Conservation (phyloP, 768 basidiomycete genomes). For the Psilocybe cubensis region DNA sequence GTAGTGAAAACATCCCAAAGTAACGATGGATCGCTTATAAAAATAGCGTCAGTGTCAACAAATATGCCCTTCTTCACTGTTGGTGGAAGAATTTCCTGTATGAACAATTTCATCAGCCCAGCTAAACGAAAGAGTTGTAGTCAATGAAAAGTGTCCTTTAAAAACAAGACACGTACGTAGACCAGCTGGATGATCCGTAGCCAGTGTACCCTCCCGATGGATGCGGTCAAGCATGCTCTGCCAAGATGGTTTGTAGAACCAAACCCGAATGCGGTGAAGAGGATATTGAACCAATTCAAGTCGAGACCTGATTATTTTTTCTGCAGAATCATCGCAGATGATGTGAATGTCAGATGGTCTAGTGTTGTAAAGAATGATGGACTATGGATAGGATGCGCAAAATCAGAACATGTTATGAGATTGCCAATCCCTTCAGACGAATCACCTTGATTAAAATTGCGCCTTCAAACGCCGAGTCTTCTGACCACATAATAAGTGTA, state of each 20-base stretch:
- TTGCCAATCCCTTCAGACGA: slow-evolving; percentile 8
- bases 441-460: slow-evolving; percentile 45
- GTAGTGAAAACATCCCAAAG: slow-evolving; percentile 46
- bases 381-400: neutral
- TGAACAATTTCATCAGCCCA: slow-evolving; percentile 56
- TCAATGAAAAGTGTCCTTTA: neutral
- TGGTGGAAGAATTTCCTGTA: slow-evolving; percentile 51
- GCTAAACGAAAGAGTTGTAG: slow-evolving; percentile 27
- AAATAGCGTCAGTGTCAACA: slow-evolving; percentile 55
- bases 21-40: slow-evolving; percentile 48
- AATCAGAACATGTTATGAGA: neutral
- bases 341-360: slow-evolving; percentile 45
- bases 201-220: slow-evolving; percentile 47
- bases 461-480: slow-evolving; percentile 43
- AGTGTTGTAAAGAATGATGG: slow-evolving; percentile 41
- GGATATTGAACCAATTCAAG: slow-evolving; percentile 43
- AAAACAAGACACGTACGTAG: slow-evolving; percentile 37
- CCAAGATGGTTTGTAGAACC: slow-evolving; percentile 44
- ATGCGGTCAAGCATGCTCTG: slow-evolving; percentile 46
- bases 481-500: slow-evolving; percentile 47
- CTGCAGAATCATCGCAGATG: slow-evolving; percentile 47
- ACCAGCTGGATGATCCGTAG: slow-evolving; percentile 51
- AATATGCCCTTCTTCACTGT: slow-evolving; percentile 48
- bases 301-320: slow-evolving; percentile 39
- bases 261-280: slow-evolving; percentile 36